Evolutionary conservation across 805 yeast genomes (phyloP), one percentile per base, ranked within the genome.

Genomic region (Zygoascus bituminiphila): DNA sequence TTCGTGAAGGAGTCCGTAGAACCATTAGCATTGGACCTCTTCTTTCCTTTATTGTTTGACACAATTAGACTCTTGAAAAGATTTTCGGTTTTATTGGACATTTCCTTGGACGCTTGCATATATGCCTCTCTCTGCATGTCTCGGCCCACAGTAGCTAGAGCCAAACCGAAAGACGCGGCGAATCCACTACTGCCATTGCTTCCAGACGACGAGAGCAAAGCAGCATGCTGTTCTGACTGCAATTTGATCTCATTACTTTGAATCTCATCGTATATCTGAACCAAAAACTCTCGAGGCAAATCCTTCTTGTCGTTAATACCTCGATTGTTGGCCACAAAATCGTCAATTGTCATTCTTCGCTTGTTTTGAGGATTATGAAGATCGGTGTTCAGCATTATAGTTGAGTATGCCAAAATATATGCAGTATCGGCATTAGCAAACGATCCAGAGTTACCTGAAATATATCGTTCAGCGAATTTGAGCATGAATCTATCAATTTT

Each of bases 401-500:
- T 87, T 2, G 98, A 89, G 67, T 88, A 91, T 0, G 96, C 88
- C 53, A 93, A 73, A 29, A 89, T 85, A 64, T 93, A 93, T 0
- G 96, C 95, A 0, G 96, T 81, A 60, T 88, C 98, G 3, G 98
- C 96, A 59, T 86, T 86, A 0, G 95, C 81, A 65, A 91, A 91
- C 0, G 82, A 74, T n/a, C 72, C 72, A 8, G 96, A 96, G 62
- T 93, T 93, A 52, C 91, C 96, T 54, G 84, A 81, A 20, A 82
- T 81, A 62, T 82, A 93, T 56, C 95, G 75, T 65, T 88, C 95
- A 4, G 98, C 98, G 71, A 94, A 94, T 61, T 93, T 91, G 63
- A 93, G 77, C 96, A 94, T 87, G 62, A 82, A 88, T 57, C 99
- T 76, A 71, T 93, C 98, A 62, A 93, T 91, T 61, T 93, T 91